Base-by-base conservation (phyloP, 2,329 filamentous ascomycete genomes). In the Trematosphaeria pertusa region DNA sequence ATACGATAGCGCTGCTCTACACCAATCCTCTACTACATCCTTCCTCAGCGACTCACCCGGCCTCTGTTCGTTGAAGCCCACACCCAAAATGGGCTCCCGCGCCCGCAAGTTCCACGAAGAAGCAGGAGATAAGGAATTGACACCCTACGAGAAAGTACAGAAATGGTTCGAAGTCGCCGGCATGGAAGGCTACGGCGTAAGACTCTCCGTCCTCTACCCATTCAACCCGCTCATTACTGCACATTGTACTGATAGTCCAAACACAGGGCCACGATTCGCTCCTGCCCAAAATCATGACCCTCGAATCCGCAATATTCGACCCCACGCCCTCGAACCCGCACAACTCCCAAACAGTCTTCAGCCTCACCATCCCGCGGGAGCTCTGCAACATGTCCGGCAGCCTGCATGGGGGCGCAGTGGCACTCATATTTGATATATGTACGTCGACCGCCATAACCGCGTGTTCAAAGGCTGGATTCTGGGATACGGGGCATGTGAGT, bases 361-460 rank as follows among this genome's bases (percentile, higher is more conserved):
- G 69, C 17, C 71, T 82, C 49, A 65, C 57, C 3, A 75, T 81
- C 12, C 70, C 75, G 8, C 57, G 60, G 9, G 61, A 65, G 36
- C 75, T 81, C 41, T 73, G 74, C 50, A 83, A 82, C 60, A 59
- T 72, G 34, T 69, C 72, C 22, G 73, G 73, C 1, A 78, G 76
- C 22, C 71, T 83, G 52, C 81, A 83, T 57, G 81, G 81, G 15
- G 80, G 80, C 5, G 79, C 78, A 2, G 78, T 79, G 2, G 76
- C 78, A 0, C 67, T 80, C 4, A 78, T 83, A 33, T 81, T 81
- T 48, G 82, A 85, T 57, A 78, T 83, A 65, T 73, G 75, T 43
- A 79, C 77, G 1, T 75, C 71, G 5, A 61, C 74, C 6, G 66
- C 74, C 5, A 62, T 76, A 12, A 56, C 50, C 5, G 60, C 67